phyloP scores from a whole-genome alignment of 2,329 filamentous ascomycete species.

The Fusarium pilosicola region DNA sequence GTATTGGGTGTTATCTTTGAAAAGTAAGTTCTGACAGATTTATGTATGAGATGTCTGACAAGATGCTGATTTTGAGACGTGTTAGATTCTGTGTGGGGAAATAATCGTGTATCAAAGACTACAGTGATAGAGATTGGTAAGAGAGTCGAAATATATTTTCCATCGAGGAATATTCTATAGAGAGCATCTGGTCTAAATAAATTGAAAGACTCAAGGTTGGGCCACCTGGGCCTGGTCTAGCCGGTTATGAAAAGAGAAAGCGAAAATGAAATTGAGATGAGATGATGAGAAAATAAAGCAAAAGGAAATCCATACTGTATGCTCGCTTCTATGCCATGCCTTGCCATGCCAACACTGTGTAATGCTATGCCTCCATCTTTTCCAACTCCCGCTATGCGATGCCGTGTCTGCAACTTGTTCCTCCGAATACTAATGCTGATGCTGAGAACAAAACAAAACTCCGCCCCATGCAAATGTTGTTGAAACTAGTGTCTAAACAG shows the following conservation, averaged over 20 bases:
- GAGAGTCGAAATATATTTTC: conserved; percentile 13
- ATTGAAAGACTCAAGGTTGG: conserved; percentile 7
- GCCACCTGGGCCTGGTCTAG: conserved; percentile 31
- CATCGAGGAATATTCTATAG: conserved; percentile 25
- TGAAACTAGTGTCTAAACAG: conserved; percentile 16
- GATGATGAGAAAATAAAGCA: conserved; percentile 4
- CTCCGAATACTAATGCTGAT: conserved; percentile 5
- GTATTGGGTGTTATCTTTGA: conserved; percentile 97
- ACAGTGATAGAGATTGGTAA: neutral
- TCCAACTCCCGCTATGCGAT: conserved; percentile 26
- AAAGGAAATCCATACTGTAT: conserved; percentile 22
- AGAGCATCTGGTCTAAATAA: conserved; percentile 28
- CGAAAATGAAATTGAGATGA: neutral
- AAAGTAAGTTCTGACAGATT: conserved; percentile 70
- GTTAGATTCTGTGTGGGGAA: conserved; percentile 60
- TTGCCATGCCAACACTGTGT: conserved; percentile 22
- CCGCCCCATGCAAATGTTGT: conserved; percentile 25
- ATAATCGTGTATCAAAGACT: conserved; percentile 33
- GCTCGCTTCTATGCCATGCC: conserved; percentile 19
- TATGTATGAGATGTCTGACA: neutral
- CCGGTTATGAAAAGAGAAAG: conserved; percentile 10
- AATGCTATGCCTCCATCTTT: conserved; percentile 15
- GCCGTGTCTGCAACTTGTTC: neutral
- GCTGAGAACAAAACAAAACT: conserved; percentile 19
- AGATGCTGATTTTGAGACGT: conserved; percentile 30